Conservation (phyloP, 495 filamentous ascomycete genomes). For the Aspergillus leporis region DNA sequence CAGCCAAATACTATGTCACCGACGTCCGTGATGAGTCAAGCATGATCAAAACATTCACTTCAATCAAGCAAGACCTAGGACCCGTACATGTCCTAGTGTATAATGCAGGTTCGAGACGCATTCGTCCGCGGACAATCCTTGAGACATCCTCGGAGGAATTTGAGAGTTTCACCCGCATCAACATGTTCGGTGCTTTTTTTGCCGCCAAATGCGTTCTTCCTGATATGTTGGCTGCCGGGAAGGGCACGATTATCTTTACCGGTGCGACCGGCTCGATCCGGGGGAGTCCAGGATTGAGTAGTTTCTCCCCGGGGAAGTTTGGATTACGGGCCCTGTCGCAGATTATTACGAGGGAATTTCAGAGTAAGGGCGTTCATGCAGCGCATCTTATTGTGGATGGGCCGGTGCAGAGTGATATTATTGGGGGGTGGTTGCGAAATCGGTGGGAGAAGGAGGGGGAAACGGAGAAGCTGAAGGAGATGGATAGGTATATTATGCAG, state of each 20-base stretch:
- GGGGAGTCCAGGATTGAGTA: constrained; percentile 24
- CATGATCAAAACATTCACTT: constrained; percentile 21
- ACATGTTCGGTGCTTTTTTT: constrained; percentile 34
- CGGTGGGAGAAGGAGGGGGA: constrained; percentile 35
- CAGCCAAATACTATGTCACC: constrained; percentile 29
- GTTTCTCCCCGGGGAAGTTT: constrained; percentile 35
- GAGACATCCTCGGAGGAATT: constrained; percentile 32
- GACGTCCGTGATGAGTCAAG: constrained; percentile 25
- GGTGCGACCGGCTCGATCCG: constrained; percentile 32
- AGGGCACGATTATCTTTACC: constrained; percentile 32
- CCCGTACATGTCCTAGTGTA: constrained; percentile 29
- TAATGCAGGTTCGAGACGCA: constrained; percentile 30
- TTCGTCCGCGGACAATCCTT: constrained; percentile 26
- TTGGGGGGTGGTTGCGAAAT: constrained; percentile 38
- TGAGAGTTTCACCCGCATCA: constrained; percentile 30
- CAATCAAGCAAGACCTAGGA: constrained; percentile 27
- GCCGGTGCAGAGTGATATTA: constrained; percentile 42
- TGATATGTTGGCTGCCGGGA: constrained; percentile 25
- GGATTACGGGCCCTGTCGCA: constrained; percentile 29
- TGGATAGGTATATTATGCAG: constrained; percentile 31
- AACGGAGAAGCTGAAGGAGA: constrained; percentile 24
- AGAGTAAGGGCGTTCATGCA: constrained; percentile 26
- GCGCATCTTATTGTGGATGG: constrained; percentile 35
- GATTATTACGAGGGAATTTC: constrained; percentile 32
- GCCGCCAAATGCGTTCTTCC: constrained; percentile 28